Percentiles rank a stretch among this genome's conserved stretches.
Conservation (phyloP, 2,329 filamentous ascomycete species). For the Plenodomus biglobosus region DNA sequence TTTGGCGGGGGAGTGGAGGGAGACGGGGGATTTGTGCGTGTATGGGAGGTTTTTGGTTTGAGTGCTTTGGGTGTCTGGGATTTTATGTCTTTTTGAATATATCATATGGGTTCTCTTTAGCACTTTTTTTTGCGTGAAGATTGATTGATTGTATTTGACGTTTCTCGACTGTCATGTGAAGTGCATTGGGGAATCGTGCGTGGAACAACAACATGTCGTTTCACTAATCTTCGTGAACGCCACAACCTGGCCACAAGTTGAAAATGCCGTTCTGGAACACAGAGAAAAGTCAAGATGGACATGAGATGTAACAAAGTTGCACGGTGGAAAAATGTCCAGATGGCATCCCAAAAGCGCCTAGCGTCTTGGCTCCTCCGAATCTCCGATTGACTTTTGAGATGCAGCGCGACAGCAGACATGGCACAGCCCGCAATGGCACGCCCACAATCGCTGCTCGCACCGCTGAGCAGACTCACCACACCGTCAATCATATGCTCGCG, state of each 20-base stretch:
- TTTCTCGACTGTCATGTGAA: too few relatives aligned
- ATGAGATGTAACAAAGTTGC: too few relatives aligned
- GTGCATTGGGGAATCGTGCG: too few relatives aligned
- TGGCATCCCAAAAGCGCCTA: background rate
- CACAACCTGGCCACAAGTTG: too few relatives aligned
- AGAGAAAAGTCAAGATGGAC: too few relatives aligned
- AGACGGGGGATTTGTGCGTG: conserved; percentile 25
- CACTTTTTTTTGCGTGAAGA: too few relatives aligned
- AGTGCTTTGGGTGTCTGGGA: background rate
- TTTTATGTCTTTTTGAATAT: too few relatives aligned
- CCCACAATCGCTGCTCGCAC: conserved; percentile 37
- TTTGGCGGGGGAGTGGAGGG: conserved; percentile 30
- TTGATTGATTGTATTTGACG: too few relatives aligned
- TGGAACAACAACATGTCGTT: too few relatives aligned
- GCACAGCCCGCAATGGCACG: conserved; percentile 35
- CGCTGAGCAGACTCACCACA: conserved; percentile 35
- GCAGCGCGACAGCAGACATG: conserved; percentile 5
- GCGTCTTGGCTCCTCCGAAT: conserved; percentile 28
- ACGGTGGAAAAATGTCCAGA: background rate
- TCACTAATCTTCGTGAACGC: too few relatives aligned
- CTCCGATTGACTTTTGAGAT: conserved; percentile 30
- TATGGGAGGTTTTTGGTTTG: conserved; percentile 23
- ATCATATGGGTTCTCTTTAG: too few relatives aligned
- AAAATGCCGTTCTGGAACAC: too few relatives aligned
- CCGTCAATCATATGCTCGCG: conserved; percentile 22